Evolutionary conservation across 768 basidiomycete genomes (phyloP).

Genomic region (Vishniacozyma victoriae): DNA sequence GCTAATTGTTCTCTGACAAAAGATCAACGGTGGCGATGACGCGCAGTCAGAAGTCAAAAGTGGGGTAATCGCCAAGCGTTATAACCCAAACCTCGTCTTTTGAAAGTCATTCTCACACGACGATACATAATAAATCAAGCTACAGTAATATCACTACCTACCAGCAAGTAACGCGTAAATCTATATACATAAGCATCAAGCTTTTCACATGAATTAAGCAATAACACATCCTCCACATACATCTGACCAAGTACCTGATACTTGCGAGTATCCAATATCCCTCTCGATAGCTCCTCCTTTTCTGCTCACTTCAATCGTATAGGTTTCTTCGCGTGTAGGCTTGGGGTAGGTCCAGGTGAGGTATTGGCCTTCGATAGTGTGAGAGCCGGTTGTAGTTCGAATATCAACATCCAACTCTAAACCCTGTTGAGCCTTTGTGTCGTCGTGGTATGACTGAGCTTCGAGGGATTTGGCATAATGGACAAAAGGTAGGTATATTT

Average conservation of each 20-base stretch:
- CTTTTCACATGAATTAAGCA: slow-evolving; percentile 3
- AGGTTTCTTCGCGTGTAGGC: slow-evolving; percentile 43
- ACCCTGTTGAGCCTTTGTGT: not conserved
- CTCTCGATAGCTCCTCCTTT: slow-evolving; percentile 49
- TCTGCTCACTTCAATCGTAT: slow-evolving; percentile 51
- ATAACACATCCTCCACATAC: slow-evolving; percentile 35
- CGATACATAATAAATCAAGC: too few species aligned
- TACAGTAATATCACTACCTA: too few species aligned
- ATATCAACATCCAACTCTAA: slow-evolving; percentile 32
- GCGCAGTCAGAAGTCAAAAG: too few species aligned
- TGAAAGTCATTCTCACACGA: too few species aligned
- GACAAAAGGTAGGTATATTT: slow-evolving; percentile 83
- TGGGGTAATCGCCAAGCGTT: too few species aligned
- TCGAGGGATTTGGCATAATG: slow-evolving; percentile 56
- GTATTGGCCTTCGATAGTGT: slow-evolving; percentile 53
- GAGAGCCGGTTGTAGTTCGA: slow-evolving; percentile 52
- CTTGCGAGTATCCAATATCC: slow-evolving; percentile 16
- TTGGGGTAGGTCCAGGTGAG: slow-evolving; percentile 54
- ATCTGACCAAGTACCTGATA: slow-evolving; percentile 36
- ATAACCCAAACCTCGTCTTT: too few species aligned
- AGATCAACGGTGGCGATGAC: too few species aligned
- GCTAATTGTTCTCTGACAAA: too few species aligned
- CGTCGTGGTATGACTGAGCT: slow-evolving; percentile 6
- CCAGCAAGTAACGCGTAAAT: too few species aligned
- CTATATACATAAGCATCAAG: too few species aligned